Evolutionary conservation across 129 eudicot species (phyloP), one percentile per base, ranked within the genome.

Genomic region (Oenanthe sinensis): DNA sequence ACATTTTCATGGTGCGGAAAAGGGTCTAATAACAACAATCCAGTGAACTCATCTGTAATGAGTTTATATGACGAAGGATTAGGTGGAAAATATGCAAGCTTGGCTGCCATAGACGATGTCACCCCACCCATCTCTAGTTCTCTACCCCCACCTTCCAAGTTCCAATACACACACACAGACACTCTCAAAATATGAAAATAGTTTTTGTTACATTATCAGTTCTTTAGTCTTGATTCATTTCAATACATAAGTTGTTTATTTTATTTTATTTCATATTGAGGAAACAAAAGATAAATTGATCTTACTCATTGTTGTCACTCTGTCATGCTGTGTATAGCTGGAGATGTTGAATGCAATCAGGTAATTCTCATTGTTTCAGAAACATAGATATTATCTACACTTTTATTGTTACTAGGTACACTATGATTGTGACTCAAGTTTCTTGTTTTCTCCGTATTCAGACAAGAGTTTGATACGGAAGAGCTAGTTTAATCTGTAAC

Each of bases 21-120:
- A 15, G 87, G 84, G 71, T 89, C 78, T 22, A 92, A n/a, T 3
- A 83, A 78, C 87, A 90, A 58, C 19, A 85, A 60, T 60, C 91
- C 95, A 40, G 88, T 89, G 5, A 87, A 68, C 39, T 91, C 87
- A 37, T 93, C 98, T 1, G 80, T 83, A 37, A 86, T 28, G n/a
- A 93, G 78, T 86, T 83, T 93, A 83, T 93, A 93, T 11, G 87
- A 87, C 16, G 98, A 95, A 74, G 98, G 97, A 46, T 60, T 89
- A 55, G 98, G 98, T 52, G 98, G 97, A 80, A 91, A 93, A 78
- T 91, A 93, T 4, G 98, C 95, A 54, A 93, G 79, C 85, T 93
- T 93, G 40, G 98, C 91, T 77, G 98, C 98, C 98, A 93, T 91
- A 39, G 98, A 89, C 63, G 98, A 93, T 75, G 90, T 93, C 86